These are phyloP conservation scores for Epichloe sp. DNA, from an alignment of 2,329 filamentous ascomycete genomes.

Conservation along the genomic window DNA sequence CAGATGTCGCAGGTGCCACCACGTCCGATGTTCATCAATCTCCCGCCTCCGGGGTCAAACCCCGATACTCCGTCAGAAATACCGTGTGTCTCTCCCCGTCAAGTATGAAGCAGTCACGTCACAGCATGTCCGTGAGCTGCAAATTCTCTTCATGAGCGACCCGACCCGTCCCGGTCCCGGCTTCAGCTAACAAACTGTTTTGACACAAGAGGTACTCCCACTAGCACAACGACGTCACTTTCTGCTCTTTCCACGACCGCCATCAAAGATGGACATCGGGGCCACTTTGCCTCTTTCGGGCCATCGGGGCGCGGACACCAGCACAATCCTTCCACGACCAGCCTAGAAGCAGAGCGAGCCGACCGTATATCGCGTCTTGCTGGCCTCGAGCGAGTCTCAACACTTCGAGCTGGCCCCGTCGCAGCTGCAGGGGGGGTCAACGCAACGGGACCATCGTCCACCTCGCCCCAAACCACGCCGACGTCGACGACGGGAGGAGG, in stretches of 20 bases:
- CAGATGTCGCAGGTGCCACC: constrained; percentile 27
- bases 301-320: constrained; percentile 43
- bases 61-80: constrained; percentile 80
- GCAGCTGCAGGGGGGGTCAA: constrained; percentile 17
- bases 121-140: neutral
- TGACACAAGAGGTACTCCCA: constrained; percentile 56
- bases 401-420: constrained; percentile 45
- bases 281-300: constrained; percentile 45
- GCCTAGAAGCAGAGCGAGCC: constrained; percentile 80
- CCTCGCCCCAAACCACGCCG: constrained; percentile 36
- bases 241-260: constrained; percentile 86
- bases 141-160: neutral
- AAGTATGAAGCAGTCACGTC: neutral
- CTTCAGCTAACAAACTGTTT: constrained; percentile 1
- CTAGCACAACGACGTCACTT: constrained; percentile 82
- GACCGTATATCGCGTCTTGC: constrained; percentile 91
- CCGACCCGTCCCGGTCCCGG: neutral
- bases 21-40: constrained; percentile 63
- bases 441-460: constrained; percentile 19
- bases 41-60: constrained; percentile 70
- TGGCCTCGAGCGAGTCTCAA: constrained; percentile 77
- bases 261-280: constrained; percentile 91
- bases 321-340: constrained; percentile 49
- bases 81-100: constrained; percentile 47
- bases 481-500: constrained; percentile 29